Percentiles rank a stretch among this genome's conserved stretches.
Evolutionary conservation across 2,329 filamentous ascomycete species (phyloP).

Genomic region (Aspergillus fumigatiaffinis): DNA sequence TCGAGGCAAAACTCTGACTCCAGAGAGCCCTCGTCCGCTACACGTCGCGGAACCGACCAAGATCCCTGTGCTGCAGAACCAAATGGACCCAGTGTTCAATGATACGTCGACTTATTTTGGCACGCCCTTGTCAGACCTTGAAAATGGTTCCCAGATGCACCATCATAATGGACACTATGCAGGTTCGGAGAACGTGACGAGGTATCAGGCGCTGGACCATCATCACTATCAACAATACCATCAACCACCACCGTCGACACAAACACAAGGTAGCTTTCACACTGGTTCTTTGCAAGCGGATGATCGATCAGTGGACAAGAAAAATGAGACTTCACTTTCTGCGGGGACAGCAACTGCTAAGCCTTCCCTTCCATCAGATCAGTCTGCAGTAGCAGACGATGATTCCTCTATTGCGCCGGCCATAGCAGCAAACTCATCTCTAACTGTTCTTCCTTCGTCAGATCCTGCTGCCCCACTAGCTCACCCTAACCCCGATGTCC

Average conservation of each 20-base stretch:
- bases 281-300: conserved; percentile 21
- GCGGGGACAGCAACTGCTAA: conserved; percentile 13
- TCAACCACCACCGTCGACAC: background rate
- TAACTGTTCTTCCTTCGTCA: conserved; percentile 21
- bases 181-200: conserved; percentile 9
- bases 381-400: conserved; percentile 13
- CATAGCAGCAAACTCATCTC: conserved; percentile 18
- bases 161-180: conserved; percentile 13
- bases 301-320: conserved; percentile 19
- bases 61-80: conserved; percentile 66
- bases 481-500: conserved; percentile 19
- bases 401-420: conserved; percentile 7
- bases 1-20: conserved; percentile 62
- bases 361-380: conserved; percentile 14
- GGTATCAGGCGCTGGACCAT: conserved; percentile 15
- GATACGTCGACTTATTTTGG: conserved; percentile 60
- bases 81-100: conserved; percentile 69
- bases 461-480: conserved; percentile 24
- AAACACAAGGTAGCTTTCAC: conserved; percentile 30
- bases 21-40: conserved; percentile 67
- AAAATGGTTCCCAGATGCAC: conserved; percentile 13
- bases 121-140: conserved; percentile 33
- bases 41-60: conserved; percentile 65
- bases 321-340: conserved; percentile 26
- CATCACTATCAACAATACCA: background rate